Evolutionary conservation across 2,329 filamentous ascomycete genomes (phyloP), one percentile per base, ranked within the genome.

Genomic region (Aaosphaeria pasadenensis): DNA sequence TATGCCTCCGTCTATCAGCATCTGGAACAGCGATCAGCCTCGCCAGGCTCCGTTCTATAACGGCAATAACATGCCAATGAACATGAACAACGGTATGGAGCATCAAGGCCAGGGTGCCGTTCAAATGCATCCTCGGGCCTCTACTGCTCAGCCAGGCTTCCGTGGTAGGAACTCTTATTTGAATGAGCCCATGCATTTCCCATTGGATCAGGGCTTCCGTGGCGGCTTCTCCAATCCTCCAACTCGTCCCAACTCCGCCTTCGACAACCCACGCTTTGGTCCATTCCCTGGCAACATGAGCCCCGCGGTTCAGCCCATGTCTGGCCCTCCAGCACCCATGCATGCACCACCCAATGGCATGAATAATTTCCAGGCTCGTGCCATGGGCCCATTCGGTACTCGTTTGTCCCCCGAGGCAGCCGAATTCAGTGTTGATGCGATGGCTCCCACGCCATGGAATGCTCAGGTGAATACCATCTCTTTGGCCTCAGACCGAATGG

Each of bases 381-480:
- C 70, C 11, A 66, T 74, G 45, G 71, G 74, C 45, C 70, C 53
- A 7, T 62, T 67, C 45, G 56, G 56, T 11, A 67, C 68, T 48
- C 67, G 69, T 43, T 63, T 77, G 17, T 77, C 74, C 6, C 73
- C 76, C 4, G 74, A 73, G 40, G 74, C 75, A 1, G 65, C 67
- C 17, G 75, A 78, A 55, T 78, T 77, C 57, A 71, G 61, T 46
- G 60, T 66, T 11, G 47, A 59, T 41, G 50, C 53, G 30, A 60
- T 64, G 54, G 59, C 55, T n/a, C 62, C 66, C 13, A 64, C 63
- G 6, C 69, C 70, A 32, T 76, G 73, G 73, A 70, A 70, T 53
- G 55, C 57, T 42, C 66, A 68, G 56, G 67, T 67, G 33, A 54
- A 57, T 41, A 30, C 39, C n/a, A 29, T 17, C 28, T 24, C 39